These are phyloP conservation scores for Dispira simplex DNA, from an alignment of 192 early-diverging fungal species.

Conservation along the genomic window DNA sequence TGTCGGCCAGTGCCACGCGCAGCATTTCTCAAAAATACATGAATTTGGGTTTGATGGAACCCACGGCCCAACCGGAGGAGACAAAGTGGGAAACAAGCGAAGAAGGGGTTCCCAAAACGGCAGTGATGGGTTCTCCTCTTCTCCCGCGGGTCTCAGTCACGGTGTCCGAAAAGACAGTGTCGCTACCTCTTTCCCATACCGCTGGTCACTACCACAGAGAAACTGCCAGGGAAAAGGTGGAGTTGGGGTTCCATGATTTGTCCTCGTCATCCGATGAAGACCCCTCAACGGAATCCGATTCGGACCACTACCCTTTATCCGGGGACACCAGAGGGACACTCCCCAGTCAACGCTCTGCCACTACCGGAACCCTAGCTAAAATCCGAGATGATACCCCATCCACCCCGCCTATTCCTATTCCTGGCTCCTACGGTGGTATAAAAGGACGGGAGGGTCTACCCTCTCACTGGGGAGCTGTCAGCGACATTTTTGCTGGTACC, in stretches of 20 bases:
- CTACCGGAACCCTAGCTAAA: neutral
- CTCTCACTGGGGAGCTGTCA: too few relatives aligned
- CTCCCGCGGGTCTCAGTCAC: too few relatives aligned
- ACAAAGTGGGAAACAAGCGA: too few relatives aligned
- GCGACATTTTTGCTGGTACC: too few relatives aligned
- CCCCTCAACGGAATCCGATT: neutral
- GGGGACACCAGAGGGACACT: neutral
- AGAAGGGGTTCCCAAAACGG: too few relatives aligned
- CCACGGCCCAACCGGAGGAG: too few relatives aligned
- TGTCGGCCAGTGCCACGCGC: conserved; percentile 11
- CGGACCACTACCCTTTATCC: neutral
- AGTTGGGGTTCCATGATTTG: neutral
- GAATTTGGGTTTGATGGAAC: neutral
- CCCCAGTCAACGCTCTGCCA: neutral
- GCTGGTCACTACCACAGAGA: too few relatives aligned
- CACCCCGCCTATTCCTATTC: neutral
- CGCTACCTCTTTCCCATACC: too few relatives aligned
- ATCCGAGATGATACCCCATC: neutral
- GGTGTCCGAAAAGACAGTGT: too few relatives aligned
- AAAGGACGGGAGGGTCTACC: too few relatives aligned
- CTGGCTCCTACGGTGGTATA: neutral
- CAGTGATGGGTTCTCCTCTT: too few relatives aligned
- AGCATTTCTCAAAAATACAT: conserved; percentile 11
- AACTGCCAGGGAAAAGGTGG: too few relatives aligned
- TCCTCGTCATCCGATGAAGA: conserved; percentile 8